Evolutionary conservation across 306 rosid genomes (phyloP), one percentile per base, ranked within the genome.

Genomic region (Dalbergia oliveri): DNA sequence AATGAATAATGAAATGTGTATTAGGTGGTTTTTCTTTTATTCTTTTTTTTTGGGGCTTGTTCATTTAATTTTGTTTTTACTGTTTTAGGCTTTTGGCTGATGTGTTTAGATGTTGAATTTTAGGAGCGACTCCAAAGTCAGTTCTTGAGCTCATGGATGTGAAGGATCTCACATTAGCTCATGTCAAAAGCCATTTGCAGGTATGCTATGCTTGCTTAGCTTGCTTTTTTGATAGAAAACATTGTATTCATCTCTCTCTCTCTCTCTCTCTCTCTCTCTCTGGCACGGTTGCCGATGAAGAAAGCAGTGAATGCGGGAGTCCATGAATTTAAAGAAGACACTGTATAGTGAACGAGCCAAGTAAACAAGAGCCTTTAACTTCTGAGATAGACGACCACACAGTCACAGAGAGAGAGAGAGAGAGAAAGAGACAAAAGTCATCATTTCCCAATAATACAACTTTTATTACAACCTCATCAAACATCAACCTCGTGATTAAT

Each of bases 81-180:
- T 26, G 11, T 69, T 73, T 41, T 81, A 69, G 82, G 79, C 37
- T 19, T 71, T 54, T 53, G n/a, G 73, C 66, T 85, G 49, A 73
- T 78, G 78, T 73, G 14, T 43, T 21, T 66, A 61, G 80, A 54
- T 76, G 81, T 9, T 84, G 88, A 84, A 76, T 81, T 80, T 69
- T 82, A 90, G 98, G 98, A 87, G 98, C 98, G 1, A 94, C 98
- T 7, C 98, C 98, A 59, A 94, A 94, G 85, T 90, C 97, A 70
- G 98, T 94, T 68, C 97, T 94, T 61, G 98, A 94, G 90, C 96
- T 94, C 39, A 94, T 94, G 98, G 97, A 94, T 89, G 98, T 92
- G 65, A 94, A 94, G 87, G 98, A 94, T 90, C 97, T 94, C 71
- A 94, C 98, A 59, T 69, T 94, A 76, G 98, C 98, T 80, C 98